phyloP scores from a whole-genome alignment of 2,329 filamentous ascomycete species.

The Acrodontium crateriforme region DNA sequence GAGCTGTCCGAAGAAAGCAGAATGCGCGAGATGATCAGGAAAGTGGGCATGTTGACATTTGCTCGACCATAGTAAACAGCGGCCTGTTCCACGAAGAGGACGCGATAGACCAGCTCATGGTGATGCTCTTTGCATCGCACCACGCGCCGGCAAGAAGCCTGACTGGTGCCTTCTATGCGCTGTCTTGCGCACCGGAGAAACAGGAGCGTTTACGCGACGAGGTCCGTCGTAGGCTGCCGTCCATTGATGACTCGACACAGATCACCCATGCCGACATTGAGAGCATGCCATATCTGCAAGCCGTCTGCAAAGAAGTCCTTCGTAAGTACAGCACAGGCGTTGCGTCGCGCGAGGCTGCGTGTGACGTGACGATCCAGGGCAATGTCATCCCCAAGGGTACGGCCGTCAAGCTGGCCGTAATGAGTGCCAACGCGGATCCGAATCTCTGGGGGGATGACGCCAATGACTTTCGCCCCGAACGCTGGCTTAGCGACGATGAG shows the following conservation, averaged over 20 bases:
- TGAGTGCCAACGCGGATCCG: conserved; percentile 18
- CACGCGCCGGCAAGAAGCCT: conserved; percentile 65
- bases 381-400: conserved; percentile 14
- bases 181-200: conserved; percentile 51
- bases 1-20: too few species aligned
- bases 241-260: too few species aligned
- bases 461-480: conserved; percentile 18
- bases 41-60: too few species aligned
- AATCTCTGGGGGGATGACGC: conserved; percentile 20
- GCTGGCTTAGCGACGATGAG: conserved; percentile 33
- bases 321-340: conserved; percentile 12
- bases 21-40: too few species aligned
- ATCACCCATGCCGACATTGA: conserved; percentile 24
- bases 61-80: conserved; percentile 37
- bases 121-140: conserved; percentile 46
- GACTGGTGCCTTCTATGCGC: conserved; percentile 60
- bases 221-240: conserved; percentile 48
- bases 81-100: conserved; percentile 38
- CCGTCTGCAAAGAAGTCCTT: conserved; percentile 51
- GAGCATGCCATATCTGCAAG: conserved; percentile 58
- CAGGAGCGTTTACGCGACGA: conserved; percentile 56
- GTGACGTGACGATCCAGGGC: conserved; percentile 8
- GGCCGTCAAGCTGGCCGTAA: conserved; percentile 49
- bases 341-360: conserved; percentile 6
- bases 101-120: conserved; percentile 42